Conservation (phyloP, 2,329 filamentous ascomycete species). For the Teratosphaeria epicoccoides region DNA sequence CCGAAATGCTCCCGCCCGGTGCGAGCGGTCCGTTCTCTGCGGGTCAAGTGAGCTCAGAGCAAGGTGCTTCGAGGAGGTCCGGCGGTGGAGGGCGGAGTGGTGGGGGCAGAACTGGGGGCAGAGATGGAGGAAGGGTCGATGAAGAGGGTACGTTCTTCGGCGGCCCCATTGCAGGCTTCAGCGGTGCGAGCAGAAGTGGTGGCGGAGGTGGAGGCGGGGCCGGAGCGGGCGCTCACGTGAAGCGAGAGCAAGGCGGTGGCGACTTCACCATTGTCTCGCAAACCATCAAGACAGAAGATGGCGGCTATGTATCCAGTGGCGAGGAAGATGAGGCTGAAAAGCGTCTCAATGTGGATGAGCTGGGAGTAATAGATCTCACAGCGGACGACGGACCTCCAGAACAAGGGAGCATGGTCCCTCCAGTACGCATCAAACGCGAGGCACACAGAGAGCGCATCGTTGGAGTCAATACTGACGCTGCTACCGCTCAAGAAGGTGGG, state of each 20-base stretch:
- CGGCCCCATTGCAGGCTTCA: conserved; percentile 4
- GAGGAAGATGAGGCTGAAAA: conserved; percentile 40
- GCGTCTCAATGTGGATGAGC: conserved; percentile 47
- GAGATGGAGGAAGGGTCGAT: no score
- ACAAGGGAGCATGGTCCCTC: conserved; percentile 29
- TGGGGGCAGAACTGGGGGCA: conserved; percentile 9
- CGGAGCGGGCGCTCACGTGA: conserved; percentile 21
- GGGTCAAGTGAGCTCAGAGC: conserved; percentile 17
- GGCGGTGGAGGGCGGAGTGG: conserved; percentile 8
- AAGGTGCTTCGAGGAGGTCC: conserved; percentile 1
- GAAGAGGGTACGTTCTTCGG: neutral
- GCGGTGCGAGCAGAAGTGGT: conserved; percentile 5
- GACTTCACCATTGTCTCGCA: conserved; percentile 13
- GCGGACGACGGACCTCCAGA: conserved; percentile 27
- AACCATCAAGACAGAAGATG: conserved; percentile 24
- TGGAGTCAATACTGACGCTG: conserved; percentile 34
- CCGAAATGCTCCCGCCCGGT: conserved; percentile 17
- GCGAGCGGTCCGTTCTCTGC: conserved; percentile 34
- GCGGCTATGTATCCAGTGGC: conserved; percentile 38
- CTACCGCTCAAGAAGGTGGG: conserved; percentile 15
- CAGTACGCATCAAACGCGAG: conserved; percentile 46
- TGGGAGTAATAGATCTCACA: conserved; percentile 46
- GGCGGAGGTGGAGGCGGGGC: conserved; percentile 8
- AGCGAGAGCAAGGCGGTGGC: conserved; percentile 20
- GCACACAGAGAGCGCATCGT: conserved; percentile 45